Base-by-base conservation (phyloP, 495 filamentous ascomycete species). In the Lepidopterella palustris region DNA sequence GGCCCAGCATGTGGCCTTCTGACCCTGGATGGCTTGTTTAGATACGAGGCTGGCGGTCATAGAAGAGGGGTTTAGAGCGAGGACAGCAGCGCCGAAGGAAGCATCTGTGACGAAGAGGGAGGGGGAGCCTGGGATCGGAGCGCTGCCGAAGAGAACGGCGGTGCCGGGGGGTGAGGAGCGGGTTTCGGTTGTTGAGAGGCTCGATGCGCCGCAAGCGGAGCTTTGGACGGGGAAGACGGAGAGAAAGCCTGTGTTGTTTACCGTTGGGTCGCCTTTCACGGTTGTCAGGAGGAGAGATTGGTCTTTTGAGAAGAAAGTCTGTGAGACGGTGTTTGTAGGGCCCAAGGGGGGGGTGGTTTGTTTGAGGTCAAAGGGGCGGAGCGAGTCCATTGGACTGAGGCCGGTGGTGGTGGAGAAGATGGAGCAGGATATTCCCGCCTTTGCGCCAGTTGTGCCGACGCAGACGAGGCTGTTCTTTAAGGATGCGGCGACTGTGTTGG, bases 1-100 rank as follows among this genome's bases (percentile, higher is more conserved):
- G 3, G 71, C 75, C 82, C 81, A 84, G 68, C 82, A 84, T 0
- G 81, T 84, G 1, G 81, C 81, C 23, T 53, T 67, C 67, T 85
- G 81, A 48, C 67, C 78, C 0, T 59, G 53, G 47, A 86, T 72
- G n/a, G 61, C 58, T 24, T 75, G 67, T 0, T 65, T 60, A 1
- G 63, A 54, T 1, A 47, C 20, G 0, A 54, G 55, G 6, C 24
- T 6, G 9, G 59, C 39, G 11, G 45, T 5, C 21, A 11, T 40
- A 5, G 18, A 40, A 4, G 15, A 15, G 4, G 60, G 11, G 58
- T 76, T 61, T 65, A 77, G 29, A 8, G 67, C 57, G 13, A 85
- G 69, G 18, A 79, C 69, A 0, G 69, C 74, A 0, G 70, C 75
- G 25, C 83, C 83, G 42, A 85, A 80, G 0, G 76, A 76, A 2